Conservation (phyloP, 2,329 filamentous ascomycete genomes). For the Davidsoniella virescens region DNA sequence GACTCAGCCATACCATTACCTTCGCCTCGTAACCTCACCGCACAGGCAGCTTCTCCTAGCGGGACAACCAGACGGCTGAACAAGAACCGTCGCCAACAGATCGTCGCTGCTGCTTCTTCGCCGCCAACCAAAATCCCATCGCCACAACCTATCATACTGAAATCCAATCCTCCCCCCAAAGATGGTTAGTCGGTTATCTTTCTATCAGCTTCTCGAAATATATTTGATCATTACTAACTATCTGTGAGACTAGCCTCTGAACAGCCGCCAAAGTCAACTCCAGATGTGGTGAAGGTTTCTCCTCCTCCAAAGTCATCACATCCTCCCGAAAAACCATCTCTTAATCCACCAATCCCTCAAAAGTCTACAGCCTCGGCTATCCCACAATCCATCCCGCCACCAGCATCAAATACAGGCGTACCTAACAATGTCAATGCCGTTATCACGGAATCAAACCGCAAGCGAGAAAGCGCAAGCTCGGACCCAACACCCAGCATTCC, state of each 20-base stretch:
- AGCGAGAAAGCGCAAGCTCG: not conserved
- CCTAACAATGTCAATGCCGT: too few species aligned
- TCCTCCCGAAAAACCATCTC: too few species aligned
- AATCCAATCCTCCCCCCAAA: too few species aligned
- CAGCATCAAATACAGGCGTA: too few species aligned
- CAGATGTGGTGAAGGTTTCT: too few species aligned
- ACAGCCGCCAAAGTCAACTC: not conserved
- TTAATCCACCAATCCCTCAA: too few species aligned
- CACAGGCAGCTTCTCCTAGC: conserved; percentile 26
- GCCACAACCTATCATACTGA: not conserved
- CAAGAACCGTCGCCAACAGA: not conserved
- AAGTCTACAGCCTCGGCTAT: too few species aligned
- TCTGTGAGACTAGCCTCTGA: not conserved
- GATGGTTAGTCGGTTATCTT: too few species aligned
- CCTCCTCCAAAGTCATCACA: too few species aligned
- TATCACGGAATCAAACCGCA: not conserved
- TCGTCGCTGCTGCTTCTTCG: not conserved
- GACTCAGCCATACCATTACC: conserved; percentile 10
- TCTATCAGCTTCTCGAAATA: too few species aligned
- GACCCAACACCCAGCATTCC: conserved; percentile 37
- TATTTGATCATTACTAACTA: too few species aligned
- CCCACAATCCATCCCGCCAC: too few species aligned
- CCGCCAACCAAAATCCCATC: conserved; percentile 21
- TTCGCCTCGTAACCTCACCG: conserved; percentile 11
- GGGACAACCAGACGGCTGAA: not conserved